Percentiles rank a stretch among this genome's conserved stretches.
Conservation (phyloP, 2,329 filamentous ascomycete species). For the Colletotrichum gigasporum region DNA sequence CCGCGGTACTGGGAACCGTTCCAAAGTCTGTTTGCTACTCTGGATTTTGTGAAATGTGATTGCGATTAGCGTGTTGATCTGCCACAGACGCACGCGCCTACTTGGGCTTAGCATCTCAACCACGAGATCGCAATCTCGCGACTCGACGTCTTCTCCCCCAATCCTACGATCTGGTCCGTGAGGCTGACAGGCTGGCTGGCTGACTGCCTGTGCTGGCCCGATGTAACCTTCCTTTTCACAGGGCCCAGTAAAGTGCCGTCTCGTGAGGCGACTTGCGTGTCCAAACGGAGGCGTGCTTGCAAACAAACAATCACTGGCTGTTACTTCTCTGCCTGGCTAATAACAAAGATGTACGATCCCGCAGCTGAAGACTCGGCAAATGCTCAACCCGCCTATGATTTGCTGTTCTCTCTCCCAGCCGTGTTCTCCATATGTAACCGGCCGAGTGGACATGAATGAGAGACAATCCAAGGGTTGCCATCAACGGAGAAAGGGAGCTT, state of each 20-base stretch:
- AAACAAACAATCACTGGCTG: background rate
- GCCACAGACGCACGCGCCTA: too few relatives aligned
- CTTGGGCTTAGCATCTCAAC: too few relatives aligned
- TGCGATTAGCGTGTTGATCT: too few relatives aligned
- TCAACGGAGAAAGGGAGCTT: background rate
- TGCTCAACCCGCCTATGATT: background rate
- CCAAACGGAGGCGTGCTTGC: background rate
- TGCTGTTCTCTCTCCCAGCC: background rate
- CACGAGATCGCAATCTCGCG: too few relatives aligned
- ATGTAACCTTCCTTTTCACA: too few relatives aligned
- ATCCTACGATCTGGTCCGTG: too few relatives aligned
- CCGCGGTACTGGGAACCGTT: background rate
- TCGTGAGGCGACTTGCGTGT: conserved; percentile 16
- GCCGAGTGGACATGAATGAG: background rate
- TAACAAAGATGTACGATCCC: background rate
- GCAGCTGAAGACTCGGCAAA: background rate
- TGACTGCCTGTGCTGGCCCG: too few relatives aligned
- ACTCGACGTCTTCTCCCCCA: background rate
- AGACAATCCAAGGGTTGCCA: background rate
- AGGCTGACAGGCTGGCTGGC: background rate
- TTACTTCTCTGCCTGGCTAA: background rate
- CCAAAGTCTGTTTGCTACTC: background rate
- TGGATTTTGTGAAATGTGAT: background rate
- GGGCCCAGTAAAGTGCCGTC: too few relatives aligned
- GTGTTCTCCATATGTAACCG: background rate